These are phyloP conservation scores for Ceraceosorus guamensis DNA, from an alignment of 1,284 basidiomycete genomes.

Conservation along the genomic window DNA sequence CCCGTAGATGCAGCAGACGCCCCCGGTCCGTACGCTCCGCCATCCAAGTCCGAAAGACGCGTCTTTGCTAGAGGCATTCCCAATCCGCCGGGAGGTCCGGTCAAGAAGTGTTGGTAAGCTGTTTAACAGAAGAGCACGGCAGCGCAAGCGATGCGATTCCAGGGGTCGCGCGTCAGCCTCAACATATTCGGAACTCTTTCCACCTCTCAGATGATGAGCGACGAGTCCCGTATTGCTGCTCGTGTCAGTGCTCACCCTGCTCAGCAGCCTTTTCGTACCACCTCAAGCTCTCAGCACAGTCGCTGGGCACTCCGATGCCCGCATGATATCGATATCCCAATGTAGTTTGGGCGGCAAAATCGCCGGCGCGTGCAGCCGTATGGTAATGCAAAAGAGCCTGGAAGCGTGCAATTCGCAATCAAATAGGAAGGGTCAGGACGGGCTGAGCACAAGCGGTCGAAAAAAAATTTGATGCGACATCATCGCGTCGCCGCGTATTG, in stretches of 20 bases:
- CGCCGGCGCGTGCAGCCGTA: conserved; percentile 78
- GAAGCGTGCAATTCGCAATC: no score
- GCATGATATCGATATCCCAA: conserved; percentile 91
- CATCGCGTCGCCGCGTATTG: no score
- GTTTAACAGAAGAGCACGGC: conserved; percentile 1
- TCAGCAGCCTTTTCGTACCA: conserved; percentile 35
- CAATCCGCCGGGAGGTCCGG: conserved; percentile 83
- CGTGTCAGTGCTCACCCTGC: conserved; percentile 4
- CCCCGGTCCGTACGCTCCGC: conserved; percentile 86
- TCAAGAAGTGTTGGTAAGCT: conserved; percentile 60
- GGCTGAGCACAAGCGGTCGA: no score
- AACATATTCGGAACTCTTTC: no score
- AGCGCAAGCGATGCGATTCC: conserved; percentile 4
- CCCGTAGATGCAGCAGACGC: conserved; percentile 73
- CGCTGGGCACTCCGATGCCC: conserved; percentile 68
- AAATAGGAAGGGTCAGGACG: no score
- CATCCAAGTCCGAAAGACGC: conserved; percentile 77
- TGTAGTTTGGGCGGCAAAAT: conserved; percentile 82
- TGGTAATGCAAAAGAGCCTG: conserved; percentile 84
- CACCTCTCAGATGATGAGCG: background rate
- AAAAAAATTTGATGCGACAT: no score
- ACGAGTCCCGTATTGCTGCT: background rate
- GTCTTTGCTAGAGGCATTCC: conserved; percentile 75
- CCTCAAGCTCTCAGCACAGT: conserved; percentile 53
- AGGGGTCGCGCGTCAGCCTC: background rate